Base-by-base conservation (phyloP, 2,329 filamentous ascomycete genomes). In the Zopfia rhizophila region DNA sequence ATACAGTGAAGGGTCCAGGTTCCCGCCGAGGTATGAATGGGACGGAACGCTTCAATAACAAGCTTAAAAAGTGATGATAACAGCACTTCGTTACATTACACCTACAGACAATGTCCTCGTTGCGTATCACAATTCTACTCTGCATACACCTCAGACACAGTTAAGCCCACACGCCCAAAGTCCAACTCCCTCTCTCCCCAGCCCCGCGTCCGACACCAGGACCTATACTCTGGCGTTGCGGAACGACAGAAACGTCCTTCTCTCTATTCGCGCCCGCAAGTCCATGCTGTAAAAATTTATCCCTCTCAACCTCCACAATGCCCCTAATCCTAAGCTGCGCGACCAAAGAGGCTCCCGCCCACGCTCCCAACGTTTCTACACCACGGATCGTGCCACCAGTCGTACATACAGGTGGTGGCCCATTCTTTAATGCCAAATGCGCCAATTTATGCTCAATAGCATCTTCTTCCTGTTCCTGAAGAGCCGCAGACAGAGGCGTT, bases 271-370 rank as follows among this genome's bases (percentile, higher is more conserved):
- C 86, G 3, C 87, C 87, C 13, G 75, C 74, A 16, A 82, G 72
- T 2, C 89, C 89, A 53, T 90, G 81, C 56, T 84, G 83, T 32
- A 86, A 66, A 79, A 89, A 93, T 23, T 83, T 75, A 5, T 93
- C 89, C 18, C 86, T 78, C 52, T 91, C 89, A 14, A 92, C 76
- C 21, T 86, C 82, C 2, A 87, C 86, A 39, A 90, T 79, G 2
- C 88, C 84, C 24, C 84, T 82, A 3, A 90, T 78, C 45, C 86
- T 87, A 47, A 91, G 75, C 55, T 87, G 83, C 3, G 86, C 82
- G 13, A 88, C 73, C 41, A 93, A 64, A 65, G 88, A 91, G 3
- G 85, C 89, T 8, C 89, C 89, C 14, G 82, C 81, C 88, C 89
- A 93, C 2, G 88, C 76, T 0, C 89, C 89, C 1, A 92, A 72